Evolutionary conservation across 768 basidiomycete genomes (phyloP).

Genomic region (Pisolithus marmoratus): DNA sequence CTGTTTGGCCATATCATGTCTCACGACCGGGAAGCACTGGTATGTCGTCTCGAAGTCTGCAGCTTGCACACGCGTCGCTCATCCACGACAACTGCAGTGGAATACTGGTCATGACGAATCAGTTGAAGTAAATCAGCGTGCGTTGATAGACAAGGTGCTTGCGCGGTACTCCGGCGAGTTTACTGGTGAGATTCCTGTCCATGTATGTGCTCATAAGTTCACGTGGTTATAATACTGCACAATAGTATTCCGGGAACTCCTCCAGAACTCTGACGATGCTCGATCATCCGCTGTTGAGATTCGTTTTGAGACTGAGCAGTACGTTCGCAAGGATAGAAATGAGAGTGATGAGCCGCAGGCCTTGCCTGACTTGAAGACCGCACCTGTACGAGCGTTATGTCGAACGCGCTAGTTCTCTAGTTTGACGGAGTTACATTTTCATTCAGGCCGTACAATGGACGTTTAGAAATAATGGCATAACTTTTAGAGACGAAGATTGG

Average conservation of each 20-base stretch:
- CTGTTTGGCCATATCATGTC: conserved; percentile 11
- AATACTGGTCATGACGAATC: conserved; percentile 67
- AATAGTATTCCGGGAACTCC: conserved; percentile 69
- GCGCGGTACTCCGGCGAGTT: conserved; percentile 95
- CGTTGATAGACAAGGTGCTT: conserved; percentile 95
- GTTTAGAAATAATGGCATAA: conserved; percentile 83
- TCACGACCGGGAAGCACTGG: conserved; percentile 26
- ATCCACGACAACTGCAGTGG: conserved; percentile 32
- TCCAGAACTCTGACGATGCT: conserved; percentile 96
- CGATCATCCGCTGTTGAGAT: conserved; percentile 73
- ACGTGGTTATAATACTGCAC: neutral
- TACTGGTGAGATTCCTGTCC: conserved; percentile 43
- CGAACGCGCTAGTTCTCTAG: neutral
- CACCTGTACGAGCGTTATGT: conserved; percentile 38
- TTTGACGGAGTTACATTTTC: neutral
- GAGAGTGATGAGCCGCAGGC: conserved; percentile 7
- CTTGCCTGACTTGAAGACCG: conserved; percentile 62
- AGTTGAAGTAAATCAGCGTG: conserved; percentile 91
- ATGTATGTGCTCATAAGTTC: neutral
- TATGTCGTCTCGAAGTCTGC: neutral
- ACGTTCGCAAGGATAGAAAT: conserved; percentile 25
- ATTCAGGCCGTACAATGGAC: conserved; percentile 71
- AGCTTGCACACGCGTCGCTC: neutral
- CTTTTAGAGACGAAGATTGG: conserved; percentile 87
- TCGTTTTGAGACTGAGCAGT: conserved; percentile 63